Conservation (phyloP, 768 basidiomycete species). For the Panaeolus papilionaceus region DNA sequence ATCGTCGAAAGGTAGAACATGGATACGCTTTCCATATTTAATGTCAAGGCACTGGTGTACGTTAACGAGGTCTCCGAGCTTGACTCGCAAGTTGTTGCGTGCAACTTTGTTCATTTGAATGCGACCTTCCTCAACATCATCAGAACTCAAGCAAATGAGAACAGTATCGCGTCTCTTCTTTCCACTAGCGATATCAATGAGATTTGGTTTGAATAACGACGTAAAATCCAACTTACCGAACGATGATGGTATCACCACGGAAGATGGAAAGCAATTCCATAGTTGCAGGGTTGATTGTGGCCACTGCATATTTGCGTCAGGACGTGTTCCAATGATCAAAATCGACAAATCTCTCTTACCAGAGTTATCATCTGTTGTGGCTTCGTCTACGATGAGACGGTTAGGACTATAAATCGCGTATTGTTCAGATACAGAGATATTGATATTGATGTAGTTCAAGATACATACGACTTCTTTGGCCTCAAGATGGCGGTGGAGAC, state of each 20-base stretch:
- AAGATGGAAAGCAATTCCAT: slow-evolving; percentile 95
- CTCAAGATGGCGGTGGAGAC: slow-evolving; percentile 94
- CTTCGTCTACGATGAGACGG: slow-evolving; percentile 96
- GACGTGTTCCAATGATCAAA: not conserved
- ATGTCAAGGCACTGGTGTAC: slow-evolving; percentile 97
- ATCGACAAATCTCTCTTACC: slow-evolving; percentile 48
- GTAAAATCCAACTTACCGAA: slow-evolving; percentile 63
- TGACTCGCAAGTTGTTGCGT: slow-evolving; percentile 98
- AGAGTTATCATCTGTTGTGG: slow-evolving; percentile 94
- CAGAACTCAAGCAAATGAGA: slow-evolving; percentile 93
- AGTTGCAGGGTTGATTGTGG: slow-evolving; percentile 93
- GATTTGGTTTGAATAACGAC: slow-evolving; percentile 3
- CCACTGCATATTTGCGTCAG: slow-evolving; percentile 59
- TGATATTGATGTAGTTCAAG: slow-evolving; percentile 17
- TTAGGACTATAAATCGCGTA: slow-evolving; percentile 71
- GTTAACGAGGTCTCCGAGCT: slow-evolving; percentile 94
- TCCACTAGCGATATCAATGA: slow-evolving; percentile 57
- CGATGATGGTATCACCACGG: slow-evolving; percentile 95
- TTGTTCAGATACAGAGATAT: slow-evolving; percentile 23
- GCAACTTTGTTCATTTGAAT: slow-evolving; percentile 99
- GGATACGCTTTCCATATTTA: slow-evolving; percentile 98
- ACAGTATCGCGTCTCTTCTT: slow-evolving; percentile 99
- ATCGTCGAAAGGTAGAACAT: slow-evolving; percentile 97
- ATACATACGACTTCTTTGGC: slow-evolving; percentile 96
- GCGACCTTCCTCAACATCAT: slow-evolving; percentile 97